Percentiles rank a stretch among this genome's conserved stretches.
Evolutionary conservation across 2,329 filamentous ascomycete species (phyloP).

Genomic region (Tolypocladium tropicale): DNA sequence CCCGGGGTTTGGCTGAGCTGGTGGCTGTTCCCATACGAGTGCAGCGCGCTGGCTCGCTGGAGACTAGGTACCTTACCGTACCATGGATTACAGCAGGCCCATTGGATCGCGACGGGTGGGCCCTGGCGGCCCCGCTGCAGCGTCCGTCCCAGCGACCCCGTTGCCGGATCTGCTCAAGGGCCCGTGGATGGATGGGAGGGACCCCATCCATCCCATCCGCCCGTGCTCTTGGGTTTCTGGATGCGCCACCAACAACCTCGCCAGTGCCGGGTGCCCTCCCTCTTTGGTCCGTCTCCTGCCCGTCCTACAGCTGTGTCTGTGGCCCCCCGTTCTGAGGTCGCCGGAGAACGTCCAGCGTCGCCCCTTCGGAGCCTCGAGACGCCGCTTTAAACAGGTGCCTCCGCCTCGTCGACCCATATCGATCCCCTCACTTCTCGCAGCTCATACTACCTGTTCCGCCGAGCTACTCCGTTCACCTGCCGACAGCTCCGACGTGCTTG

Average conservation of each 20-base stretch:
- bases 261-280: too few relatives aligned
- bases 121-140: neutral
- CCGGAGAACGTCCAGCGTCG: neutral
- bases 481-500: too few relatives aligned
- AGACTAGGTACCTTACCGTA: too few relatives aligned
- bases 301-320: neutral
- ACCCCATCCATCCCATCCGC: too few relatives aligned
- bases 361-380: neutral
- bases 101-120: neutral
- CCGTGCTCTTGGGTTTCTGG: neutral
- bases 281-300: too few relatives aligned
- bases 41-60: too few relatives aligned
- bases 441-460: neutral
- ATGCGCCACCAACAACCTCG: neutral
- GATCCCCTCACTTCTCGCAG: neutral
- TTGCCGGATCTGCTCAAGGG: neutral
- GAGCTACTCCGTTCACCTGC: neutral
- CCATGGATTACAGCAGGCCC: too few relatives aligned
- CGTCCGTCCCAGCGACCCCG: neutral
- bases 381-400: neutral
- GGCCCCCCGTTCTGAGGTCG: neutral
- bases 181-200: too few relatives aligned
- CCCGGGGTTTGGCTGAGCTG: neutral
- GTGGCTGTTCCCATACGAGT: too few relatives aligned
- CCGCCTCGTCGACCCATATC: neutral